Base-by-base conservation (phyloP, 768 basidiomycete species). In the Porphyrellus cyaneotinctus region DNA sequence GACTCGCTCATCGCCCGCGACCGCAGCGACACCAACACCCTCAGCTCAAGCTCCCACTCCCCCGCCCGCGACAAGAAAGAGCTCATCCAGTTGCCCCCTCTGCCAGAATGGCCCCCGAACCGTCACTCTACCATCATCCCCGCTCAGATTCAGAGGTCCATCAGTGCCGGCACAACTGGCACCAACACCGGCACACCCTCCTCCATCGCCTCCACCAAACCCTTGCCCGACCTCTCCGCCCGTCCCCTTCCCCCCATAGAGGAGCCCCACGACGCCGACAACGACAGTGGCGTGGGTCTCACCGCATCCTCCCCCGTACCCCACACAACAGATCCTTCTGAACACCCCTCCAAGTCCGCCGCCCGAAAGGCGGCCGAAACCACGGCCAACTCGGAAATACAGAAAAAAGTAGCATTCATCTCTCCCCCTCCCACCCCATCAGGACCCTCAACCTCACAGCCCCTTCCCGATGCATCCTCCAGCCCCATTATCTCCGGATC, bases 381-480 rank as follows among this genome's bases (percentile, higher is more conserved):
- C 35, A 46, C 53, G n/a, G 26, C 59, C 13, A 54, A 32, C 43
- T 68, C 68, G 56, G 85, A 87, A 58, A 74, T 80, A 30, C 81
- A 80, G 64, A 93, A 93, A 77, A 91, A 91, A 72, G 91, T 93
- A 41, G 91, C 89, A 24, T 93, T 93, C 72, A 78, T 88, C 62
- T 89, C 88, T 26, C 88, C 89, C 44, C 82, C 87, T 14, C 87
- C 86, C 26, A 87, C 88, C 0, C 83, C 85, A 45, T 69, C 75
- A 35, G 78, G 72, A 54, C 73, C 78, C 54, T 64, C 65, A 48
- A 54, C 66, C 56, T 80, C 84, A 68, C 78, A 76, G 63, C 67
- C 75, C 47, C 71, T 82, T 49, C 78, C 80, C 43, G 77, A 80
- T 58, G 69, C 78, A 55, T 70, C 76, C 48, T 58, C 68, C 57